phyloP scores from a whole-genome alignment of 2,329 filamentous ascomycete species.

The Pestalotiopsis sp. region DNA sequence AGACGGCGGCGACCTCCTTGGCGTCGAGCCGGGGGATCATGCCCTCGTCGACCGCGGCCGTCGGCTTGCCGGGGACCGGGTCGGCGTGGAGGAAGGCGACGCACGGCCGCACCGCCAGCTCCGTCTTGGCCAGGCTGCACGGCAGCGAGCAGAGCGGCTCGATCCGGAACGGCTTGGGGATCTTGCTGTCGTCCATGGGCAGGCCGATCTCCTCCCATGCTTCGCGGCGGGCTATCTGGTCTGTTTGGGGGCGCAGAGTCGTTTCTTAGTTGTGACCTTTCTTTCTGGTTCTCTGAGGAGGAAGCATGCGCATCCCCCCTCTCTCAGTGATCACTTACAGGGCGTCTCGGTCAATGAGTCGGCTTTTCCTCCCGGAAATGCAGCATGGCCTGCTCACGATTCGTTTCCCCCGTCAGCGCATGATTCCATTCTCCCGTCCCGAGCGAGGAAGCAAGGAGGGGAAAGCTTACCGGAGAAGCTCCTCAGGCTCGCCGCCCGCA shows the following conservation, averaged over 20 bases:
- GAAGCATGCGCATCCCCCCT: no score
- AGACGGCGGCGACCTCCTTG: constrained; percentile 90
- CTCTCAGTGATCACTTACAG: constrained; percentile 45
- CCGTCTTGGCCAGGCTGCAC: constrained; percentile 72
- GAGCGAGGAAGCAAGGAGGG: not conserved
- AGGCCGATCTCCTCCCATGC: constrained; percentile 93
- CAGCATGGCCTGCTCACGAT: constrained; percentile 65
- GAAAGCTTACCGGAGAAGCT: constrained; percentile 63
- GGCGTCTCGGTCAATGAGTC: constrained; percentile 61
- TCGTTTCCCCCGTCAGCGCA: not conserved
- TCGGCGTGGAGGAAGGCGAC: constrained; percentile 76
- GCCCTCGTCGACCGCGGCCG: constrained; percentile 63
- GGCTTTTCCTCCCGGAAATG: constrained; percentile 80
- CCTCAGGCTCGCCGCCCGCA: constrained; percentile 65
- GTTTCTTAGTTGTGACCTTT: not conserved
- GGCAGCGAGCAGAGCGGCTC: constrained; percentile 89
- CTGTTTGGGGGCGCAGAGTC: constrained; percentile 37
- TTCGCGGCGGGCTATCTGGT: constrained; percentile 85
- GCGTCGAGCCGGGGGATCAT: constrained; percentile 84
- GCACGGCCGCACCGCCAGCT: constrained; percentile 75
- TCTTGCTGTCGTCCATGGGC: constrained; percentile 67
- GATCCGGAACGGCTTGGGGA: constrained; percentile 79
- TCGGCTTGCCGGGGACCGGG: constrained; percentile 32
- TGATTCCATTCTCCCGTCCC: not conserved
- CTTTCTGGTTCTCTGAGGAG: not conserved